phyloP scores from a whole-genome alignment of 495 filamentous ascomycete genomes.

The Hypoxylon perforatum region DNA sequence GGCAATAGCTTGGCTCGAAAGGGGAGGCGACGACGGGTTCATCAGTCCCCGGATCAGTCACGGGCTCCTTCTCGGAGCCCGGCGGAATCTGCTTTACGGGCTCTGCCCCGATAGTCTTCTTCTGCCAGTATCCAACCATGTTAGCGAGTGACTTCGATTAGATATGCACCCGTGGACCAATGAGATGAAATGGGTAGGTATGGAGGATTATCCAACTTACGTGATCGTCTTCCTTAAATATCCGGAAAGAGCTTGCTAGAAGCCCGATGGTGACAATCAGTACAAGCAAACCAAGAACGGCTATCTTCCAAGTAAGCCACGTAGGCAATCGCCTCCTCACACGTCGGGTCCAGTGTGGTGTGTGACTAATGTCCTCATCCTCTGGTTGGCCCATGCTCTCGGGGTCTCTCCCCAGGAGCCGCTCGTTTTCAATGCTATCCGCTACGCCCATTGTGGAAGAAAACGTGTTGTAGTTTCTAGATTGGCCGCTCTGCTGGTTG shows the following conservation, averaged over 20 bases:
- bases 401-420: conserved; percentile 49
- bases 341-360: conserved; percentile 46
- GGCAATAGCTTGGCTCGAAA: conserved; percentile 42
- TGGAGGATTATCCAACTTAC: conserved; percentile 44
- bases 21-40: conserved; percentile 19
- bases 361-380: conserved; percentile 26
- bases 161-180: background rate
- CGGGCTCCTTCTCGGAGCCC: conserved; percentile 13
- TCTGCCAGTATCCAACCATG: conserved; percentile 18
- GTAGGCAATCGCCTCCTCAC: conserved; percentile 42
- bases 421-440: conserved; percentile 46
- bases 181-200: conserved; percentile 2
- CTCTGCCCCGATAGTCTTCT: conserved; percentile 27
- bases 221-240: conserved; percentile 25
- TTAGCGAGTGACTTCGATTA: conserved; percentile 13
- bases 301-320: conserved; percentile 40
- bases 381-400: conserved; percentile 55
- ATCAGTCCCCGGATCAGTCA: conserved; percentile 12
- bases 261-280: conserved; percentile 47
- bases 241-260: conserved; percentile 33
- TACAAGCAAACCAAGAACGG: conserved; percentile 40
- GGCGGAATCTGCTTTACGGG: conserved; percentile 21
- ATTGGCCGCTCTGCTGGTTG: conserved; percentile 6
- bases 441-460: conserved; percentile 49
- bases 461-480: conserved; percentile 56